Percentiles rank a stretch among this genome's conserved stretches.
Evolutionary conservation across 805 yeast species (phyloP).

Genomic region (Candida nemodendra): DNA sequence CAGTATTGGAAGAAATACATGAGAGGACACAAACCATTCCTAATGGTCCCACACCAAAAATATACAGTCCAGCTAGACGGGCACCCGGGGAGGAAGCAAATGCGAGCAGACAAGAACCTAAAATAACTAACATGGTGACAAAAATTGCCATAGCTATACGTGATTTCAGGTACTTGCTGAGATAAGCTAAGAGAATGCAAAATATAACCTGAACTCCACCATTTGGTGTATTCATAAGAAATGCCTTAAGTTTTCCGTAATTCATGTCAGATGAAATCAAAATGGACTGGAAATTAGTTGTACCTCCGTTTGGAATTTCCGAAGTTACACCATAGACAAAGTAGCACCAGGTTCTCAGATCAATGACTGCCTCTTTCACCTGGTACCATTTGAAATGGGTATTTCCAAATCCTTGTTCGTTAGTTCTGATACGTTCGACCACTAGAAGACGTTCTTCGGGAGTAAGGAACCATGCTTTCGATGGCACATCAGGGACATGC

Average conservation of each 20-base stretch:
- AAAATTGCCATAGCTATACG: constrained; percentile 23
- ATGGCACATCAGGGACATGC: constrained; percentile 53
- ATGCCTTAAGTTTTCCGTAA: constrained; percentile 25
- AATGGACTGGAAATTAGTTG: constrained; percentile 47
- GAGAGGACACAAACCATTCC: constrained; percentile 29
- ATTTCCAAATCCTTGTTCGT: constrained; percentile 26
- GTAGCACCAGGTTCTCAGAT: constrained; percentile 45
- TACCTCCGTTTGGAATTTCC: constrained; percentile 33
- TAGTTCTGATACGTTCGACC: constrained; percentile 27
- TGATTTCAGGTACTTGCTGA: constrained; percentile 23
- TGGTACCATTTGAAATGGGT: constrained; percentile 24
- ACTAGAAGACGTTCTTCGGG: constrained; percentile 36
- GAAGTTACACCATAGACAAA: constrained; percentile 30
- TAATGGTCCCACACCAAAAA: constrained; percentile 24
- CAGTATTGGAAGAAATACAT: constrained; percentile 33
- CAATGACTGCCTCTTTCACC: constrained; percentile 18
- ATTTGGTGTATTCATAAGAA: constrained; percentile 22
- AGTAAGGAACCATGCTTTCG: constrained; percentile 40
- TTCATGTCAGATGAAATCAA: constrained; percentile 30
- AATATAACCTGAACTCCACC: constrained; percentile 35
- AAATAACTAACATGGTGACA: constrained; percentile 15
- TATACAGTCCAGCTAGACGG: constrained; percentile 31
- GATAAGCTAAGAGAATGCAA: constrained; percentile 31
- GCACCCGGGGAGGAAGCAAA: constrained; percentile 17
- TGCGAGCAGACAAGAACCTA: constrained; percentile 33